These are phyloP conservation scores for Penicillium nucicola DNA, from an alignment of 495 filamentous ascomycete genomes.

Conservation along the genomic window DNA sequence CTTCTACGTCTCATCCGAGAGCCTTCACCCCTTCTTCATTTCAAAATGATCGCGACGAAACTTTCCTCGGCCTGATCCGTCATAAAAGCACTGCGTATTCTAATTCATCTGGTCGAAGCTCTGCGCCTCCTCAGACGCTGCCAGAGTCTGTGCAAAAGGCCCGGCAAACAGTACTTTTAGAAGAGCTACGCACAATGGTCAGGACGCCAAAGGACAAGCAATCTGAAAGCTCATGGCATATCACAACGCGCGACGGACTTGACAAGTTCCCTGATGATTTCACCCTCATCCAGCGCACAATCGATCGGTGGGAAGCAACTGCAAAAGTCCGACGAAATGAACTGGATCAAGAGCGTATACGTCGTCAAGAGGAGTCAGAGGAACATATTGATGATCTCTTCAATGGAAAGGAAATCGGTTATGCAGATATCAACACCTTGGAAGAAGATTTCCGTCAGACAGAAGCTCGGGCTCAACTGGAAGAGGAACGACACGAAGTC, in stretches of 20 bases:
- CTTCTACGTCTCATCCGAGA: constrained; percentile 9
- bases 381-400: constrained; percentile 53
- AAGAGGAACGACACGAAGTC: constrained; percentile 55
- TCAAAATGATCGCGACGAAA: constrained; percentile 35
- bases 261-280: constrained; percentile 45
- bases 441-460: constrained; percentile 58
- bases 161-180: constrained; percentile 21
- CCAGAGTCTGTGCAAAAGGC: constrained; percentile 30
- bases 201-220: constrained; percentile 34
- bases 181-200: constrained; percentile 35
- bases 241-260: constrained; percentile 31
- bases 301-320: constrained; percentile 44
- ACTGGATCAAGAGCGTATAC: constrained; percentile 46
- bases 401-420: constrained; percentile 58
- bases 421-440: constrained; percentile 58
- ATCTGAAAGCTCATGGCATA: constrained; percentile 34
- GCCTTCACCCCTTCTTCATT: constrained; percentile 15
- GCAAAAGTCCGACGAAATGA: constrained; percentile 39
- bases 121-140: constrained; percentile 26
- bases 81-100: constrained; percentile 43
- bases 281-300: constrained; percentile 43
- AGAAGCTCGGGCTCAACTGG: constrained; percentile 50
- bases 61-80: constrained; percentile 45
- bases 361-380: constrained; percentile 55
- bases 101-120: constrained; percentile 12